Evolutionary conservation across 176 grass and related monocot genomes (phyloP).

Genomic region (Aegilops longissima): DNA sequence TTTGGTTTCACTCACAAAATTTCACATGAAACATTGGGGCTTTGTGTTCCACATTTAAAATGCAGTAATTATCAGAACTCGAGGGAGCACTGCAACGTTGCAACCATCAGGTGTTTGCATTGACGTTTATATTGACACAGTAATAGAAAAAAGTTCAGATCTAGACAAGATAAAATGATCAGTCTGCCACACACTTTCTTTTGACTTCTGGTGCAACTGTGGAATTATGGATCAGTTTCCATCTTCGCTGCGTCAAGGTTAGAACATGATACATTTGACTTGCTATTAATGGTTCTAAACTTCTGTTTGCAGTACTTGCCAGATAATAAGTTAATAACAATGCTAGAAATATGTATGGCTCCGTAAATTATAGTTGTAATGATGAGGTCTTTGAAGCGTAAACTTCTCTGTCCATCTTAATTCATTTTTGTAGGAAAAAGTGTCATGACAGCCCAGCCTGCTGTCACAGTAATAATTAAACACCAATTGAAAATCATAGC

Average conservation of each 20-base stretch:
- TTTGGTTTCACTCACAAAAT: background rate
- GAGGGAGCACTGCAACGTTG: background rate
- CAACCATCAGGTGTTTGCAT: background rate
- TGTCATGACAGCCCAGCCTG: background rate
- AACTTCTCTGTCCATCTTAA: slow-evolving; percentile 9
- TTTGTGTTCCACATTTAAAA: background rate
- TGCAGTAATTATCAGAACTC: background rate
- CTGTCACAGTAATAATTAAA: background rate
- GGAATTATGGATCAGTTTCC: background rate
- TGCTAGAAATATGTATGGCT: slow-evolving; percentile 10
- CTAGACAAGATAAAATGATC: background rate
- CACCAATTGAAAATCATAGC: background rate
- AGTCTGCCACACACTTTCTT: slow-evolving; percentile 5
- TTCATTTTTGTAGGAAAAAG: slow-evolving; percentile 9
- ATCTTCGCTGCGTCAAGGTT: slow-evolving; percentile 29
- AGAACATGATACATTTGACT: slow-evolving; percentile 11
- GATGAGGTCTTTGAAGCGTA: background rate
- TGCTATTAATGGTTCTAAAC: background rate
- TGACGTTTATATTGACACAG: background rate
- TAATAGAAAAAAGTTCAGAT: background rate
- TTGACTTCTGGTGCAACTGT: slow-evolving; percentile 6
- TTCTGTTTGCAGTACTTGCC: background rate
- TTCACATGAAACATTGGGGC: background rate
- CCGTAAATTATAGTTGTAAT: background rate
- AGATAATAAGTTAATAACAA: background rate